Conservation (phyloP, 192 early-diverging fungal species). For the Obelidium mucronatum region DNA sequence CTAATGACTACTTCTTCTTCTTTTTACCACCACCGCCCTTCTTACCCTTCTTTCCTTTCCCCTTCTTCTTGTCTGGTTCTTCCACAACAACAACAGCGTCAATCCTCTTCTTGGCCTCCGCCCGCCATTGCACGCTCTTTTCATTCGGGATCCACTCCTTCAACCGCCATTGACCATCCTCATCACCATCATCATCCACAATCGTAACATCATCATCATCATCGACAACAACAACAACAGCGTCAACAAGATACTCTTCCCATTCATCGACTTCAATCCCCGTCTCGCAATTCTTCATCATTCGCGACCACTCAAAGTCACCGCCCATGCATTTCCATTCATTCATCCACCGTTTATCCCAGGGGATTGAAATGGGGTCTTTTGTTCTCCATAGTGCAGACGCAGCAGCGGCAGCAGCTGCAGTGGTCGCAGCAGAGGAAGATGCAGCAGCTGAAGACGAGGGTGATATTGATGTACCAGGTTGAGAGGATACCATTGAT, state of each 20-base stretch:
- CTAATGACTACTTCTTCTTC: background rate
- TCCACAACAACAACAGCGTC: conserved; percentile 1
- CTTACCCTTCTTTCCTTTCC: conserved; percentile 6
- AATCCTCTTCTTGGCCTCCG: conserved; percentile 14
- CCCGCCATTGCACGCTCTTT: background rate
- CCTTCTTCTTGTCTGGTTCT: background rate
- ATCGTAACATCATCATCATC: background rate
- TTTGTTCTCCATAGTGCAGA: background rate
- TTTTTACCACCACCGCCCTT: background rate
- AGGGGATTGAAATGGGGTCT: background rate
- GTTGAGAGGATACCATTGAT: too few relatives aligned
- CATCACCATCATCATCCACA: conserved; percentile 12
- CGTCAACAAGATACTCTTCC: too few relatives aligned
- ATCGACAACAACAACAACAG: too few relatives aligned
- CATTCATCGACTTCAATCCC: background rate
- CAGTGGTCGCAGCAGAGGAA: background rate
- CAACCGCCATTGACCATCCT: conserved; percentile 20
- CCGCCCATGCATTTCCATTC: background rate
- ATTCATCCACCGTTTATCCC: background rate
- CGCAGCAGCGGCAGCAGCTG: background rate
- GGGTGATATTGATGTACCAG: too few relatives aligned
- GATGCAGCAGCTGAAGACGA: background rate
- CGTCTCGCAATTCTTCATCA: background rate
- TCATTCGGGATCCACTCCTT: background rate
- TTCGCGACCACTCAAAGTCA: background rate